Evolutionary conservation across 805 yeast genomes (phyloP).

Genomic region (Priceomyces castillae): DNA sequence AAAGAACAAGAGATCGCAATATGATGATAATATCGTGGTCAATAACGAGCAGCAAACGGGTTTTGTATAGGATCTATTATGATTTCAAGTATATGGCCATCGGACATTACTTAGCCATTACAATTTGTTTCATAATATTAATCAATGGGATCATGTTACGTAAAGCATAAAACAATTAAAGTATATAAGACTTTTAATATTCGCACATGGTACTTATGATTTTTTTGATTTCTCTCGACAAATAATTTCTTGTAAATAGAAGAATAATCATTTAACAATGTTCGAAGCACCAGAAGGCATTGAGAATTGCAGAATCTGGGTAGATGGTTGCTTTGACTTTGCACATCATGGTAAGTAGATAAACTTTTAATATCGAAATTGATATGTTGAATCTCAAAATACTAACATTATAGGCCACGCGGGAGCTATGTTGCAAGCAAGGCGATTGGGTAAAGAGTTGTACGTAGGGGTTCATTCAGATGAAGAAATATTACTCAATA

Average conservation of each 20-base stretch:
- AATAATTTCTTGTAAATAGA: not conserved
- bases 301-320: constrained; percentile 68
- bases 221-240: too few species aligned
- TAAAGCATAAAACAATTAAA: too few species aligned
- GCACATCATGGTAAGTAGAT: constrained; percentile 78
- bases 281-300: constrained; percentile 42
- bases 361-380: not conserved
- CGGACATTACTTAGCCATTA: too few species aligned
- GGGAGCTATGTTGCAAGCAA: constrained; percentile 93
- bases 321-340: constrained; percentile 97
- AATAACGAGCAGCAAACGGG: not conserved
- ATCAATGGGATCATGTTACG: too few species aligned
- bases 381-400: not conserved
- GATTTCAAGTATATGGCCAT: too few species aligned
- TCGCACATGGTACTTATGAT: too few species aligned
- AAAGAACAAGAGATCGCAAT: not conserved
- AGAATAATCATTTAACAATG: constrained; percentile 19
- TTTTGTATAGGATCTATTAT: too few species aligned
- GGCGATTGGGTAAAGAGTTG: constrained; percentile 72
- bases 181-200: too few species aligned
- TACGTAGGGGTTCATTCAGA: constrained; percentile 92
- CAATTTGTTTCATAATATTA: too few species aligned
- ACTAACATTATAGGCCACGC: constrained; percentile 58
- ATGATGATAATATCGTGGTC: not conserved
- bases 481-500: constrained; percentile 75